phyloP scores from a whole-genome alignment of 2,329 filamentous ascomycete genomes.

The Aspergillus novoparasiticus region DNA sequence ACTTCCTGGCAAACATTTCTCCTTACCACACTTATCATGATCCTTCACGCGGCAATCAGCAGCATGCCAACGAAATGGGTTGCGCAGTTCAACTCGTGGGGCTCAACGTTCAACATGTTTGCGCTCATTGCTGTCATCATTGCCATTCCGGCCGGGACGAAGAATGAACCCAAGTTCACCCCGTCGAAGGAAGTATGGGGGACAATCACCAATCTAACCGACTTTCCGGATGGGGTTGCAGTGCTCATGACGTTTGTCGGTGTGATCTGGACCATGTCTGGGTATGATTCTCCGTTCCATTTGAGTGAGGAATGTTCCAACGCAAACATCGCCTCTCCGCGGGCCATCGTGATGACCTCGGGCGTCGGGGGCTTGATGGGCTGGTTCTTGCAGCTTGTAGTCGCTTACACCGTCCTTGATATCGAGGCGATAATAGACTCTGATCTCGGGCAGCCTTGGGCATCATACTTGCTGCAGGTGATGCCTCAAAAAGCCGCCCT shows the following conservation, averaged over 20 bases:
- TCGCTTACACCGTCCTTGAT: conserved; percentile 71
- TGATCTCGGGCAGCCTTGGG: conserved; percentile 69
- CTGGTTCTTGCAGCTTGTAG: conserved; percentile 73
- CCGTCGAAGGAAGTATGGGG: conserved; percentile 65
- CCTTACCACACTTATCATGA: conserved; percentile 66
- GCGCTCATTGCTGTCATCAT: conserved; percentile 68
- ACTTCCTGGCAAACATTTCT: conserved; percentile 69
- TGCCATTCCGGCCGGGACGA: conserved; percentile 65
- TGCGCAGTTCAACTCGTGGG: conserved; percentile 69
- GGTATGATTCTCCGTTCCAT: conserved; percentile 71
- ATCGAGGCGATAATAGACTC: conserved; percentile 62
- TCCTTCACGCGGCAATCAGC: conserved; percentile 67
- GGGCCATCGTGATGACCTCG: conserved; percentile 72
- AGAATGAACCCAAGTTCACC: conserved; percentile 60
- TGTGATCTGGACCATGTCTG: conserved; percentile 70
- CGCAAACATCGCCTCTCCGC: conserved; percentile 68
- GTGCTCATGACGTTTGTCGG: conserved; percentile 72
- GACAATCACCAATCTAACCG: conserved; percentile 65
- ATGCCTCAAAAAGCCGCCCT: conserved; percentile 63
- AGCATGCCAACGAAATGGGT: conserved; percentile 73
- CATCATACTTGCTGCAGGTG: conserved; percentile 68
- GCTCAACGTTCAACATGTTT: conserved; percentile 71
- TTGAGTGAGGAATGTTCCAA: conserved; percentile 76
- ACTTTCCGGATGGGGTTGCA: conserved; percentile 67
- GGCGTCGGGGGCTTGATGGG: conserved; percentile 67